A percentile compares a stretch with the other conserved stretches of the same genome.
phyloP scores from a whole-genome alignment of 2,329 filamentous ascomycete species.

The Zopfia rhizophila region DNA sequence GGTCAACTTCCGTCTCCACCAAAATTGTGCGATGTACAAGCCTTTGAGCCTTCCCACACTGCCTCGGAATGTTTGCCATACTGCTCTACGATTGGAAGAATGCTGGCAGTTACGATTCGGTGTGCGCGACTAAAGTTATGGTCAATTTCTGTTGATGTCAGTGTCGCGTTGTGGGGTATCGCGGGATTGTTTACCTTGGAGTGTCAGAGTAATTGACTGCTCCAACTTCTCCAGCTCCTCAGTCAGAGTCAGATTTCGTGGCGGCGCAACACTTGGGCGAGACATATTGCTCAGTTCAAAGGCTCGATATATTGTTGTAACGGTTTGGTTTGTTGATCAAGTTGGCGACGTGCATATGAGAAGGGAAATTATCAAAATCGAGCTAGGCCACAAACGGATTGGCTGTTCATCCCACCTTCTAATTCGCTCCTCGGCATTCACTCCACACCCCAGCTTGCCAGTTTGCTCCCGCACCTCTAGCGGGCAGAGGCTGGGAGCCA shows the following conservation, averaged over 20 bases:
- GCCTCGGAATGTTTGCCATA: conserved; percentile 93
- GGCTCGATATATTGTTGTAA: too few relatives aligned
- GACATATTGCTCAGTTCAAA: conserved; percentile 56
- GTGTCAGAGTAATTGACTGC: conserved; percentile 93
- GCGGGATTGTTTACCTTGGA: conserved; percentile 73
- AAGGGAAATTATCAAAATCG: too few relatives aligned
- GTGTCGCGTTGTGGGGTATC: conserved; percentile 34
- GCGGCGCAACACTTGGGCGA: conserved; percentile 58
- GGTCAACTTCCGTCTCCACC: conserved; percentile 13
- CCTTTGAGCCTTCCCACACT: conserved; percentile 97
- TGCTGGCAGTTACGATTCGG: conserved; percentile 92
- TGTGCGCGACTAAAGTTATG: conserved; percentile 98
- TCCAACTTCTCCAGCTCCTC: conserved; percentile 97
- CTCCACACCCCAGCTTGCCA: too few relatives aligned
- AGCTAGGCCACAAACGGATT: too few relatives aligned
- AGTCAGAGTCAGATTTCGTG: conserved; percentile 78
- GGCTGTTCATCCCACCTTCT: too few relatives aligned
- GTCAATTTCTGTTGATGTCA: conserved; percentile 80
- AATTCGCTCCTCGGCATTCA: too few relatives aligned
- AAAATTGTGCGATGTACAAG: conserved; percentile 47
- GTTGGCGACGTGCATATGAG: too few relatives aligned
- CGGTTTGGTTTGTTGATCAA: too few relatives aligned
- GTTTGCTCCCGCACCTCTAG: too few relatives aligned
- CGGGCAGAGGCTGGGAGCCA: too few relatives aligned
- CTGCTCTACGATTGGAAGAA: conserved; percentile 91